These are phyloP conservation scores for Trypanosoma lewisi DNA, from an alignment of 208 protist genomes.

Conservation along the genomic window DNA sequence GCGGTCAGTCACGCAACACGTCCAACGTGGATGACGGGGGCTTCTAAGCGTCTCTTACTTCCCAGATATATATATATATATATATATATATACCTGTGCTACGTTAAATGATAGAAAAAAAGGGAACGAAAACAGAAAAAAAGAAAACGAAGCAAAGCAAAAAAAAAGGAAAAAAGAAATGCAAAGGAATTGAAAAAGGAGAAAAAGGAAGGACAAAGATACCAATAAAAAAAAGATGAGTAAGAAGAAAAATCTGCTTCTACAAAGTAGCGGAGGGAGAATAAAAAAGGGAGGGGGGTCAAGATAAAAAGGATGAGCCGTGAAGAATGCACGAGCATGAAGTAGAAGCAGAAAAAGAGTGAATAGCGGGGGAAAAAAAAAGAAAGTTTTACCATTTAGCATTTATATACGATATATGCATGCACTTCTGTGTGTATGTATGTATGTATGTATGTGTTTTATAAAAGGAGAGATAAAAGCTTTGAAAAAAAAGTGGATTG, in stretches of 20 bases:
- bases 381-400: background rate
- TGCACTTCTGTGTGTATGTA: background rate
- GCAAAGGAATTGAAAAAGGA: background rate
- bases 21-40: conserved; percentile 62
- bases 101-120: background rate
- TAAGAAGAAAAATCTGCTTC: conserved; percentile 6
- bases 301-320: too few species aligned
- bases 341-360: too few species aligned
- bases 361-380: too few species aligned
- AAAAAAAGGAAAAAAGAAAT: background rate
- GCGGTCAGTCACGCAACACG: conserved; percentile 22
- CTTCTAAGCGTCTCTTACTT: conserved; percentile 40
- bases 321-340: too few species aligned
- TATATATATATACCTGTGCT: background rate
- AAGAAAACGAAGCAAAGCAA: conserved; percentile 7
- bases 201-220: conserved; percentile 2
- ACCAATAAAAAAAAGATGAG: background rate
- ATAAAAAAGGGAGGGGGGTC: too few species aligned
- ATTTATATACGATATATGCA: background rate
- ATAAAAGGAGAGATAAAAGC: too few species aligned
- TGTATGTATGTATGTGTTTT: background rate
- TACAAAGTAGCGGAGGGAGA: too few species aligned
- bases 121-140: conserved; percentile 9
- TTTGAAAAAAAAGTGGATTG: too few species aligned
- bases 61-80: background rate